These are phyloP conservation scores for Poa pratensis DNA, from an alignment of 176 grass and related monocot species.

Conservation along the genomic window DNA sequence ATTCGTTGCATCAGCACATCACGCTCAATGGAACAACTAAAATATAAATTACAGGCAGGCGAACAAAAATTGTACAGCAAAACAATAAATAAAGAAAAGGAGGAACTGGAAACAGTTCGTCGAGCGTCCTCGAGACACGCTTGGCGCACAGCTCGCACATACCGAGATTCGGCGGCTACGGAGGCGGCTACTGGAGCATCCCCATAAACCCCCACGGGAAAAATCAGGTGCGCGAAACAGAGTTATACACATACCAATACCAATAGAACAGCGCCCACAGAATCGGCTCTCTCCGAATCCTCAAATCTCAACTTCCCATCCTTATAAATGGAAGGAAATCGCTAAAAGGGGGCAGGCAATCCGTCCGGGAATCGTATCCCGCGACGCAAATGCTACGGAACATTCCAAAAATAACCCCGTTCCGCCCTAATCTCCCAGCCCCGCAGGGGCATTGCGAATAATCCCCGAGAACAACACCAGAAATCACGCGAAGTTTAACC, in stretches of 20 bases:
- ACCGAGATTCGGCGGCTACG: slow-evolving; percentile 3
- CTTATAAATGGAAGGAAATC: slow-evolving; percentile 1
- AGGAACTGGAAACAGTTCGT: neutral
- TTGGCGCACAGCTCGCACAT: neutral
- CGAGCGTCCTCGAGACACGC: neutral
- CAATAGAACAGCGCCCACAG: neutral
- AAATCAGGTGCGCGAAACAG: neutral
- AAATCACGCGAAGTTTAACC: neutral
- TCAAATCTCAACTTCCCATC: neutral
- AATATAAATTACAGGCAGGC: neutral
- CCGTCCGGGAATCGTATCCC: neutral
- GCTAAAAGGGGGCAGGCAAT: neutral
- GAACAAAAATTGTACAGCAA: neutral
- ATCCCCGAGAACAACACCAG: neutral
- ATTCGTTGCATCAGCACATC: slow-evolving; percentile 1
- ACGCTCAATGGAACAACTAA: neutral
- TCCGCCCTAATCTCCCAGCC: neutral
- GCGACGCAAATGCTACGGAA: slow-evolving; percentile 21
- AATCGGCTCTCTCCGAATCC: neutral
- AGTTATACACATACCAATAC: neutral
- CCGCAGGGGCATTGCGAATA: neutral
- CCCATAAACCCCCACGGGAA: neutral
- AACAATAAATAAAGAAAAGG: neutral
- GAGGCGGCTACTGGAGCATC: neutral
- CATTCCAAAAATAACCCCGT: neutral